These are phyloP conservation scores for Hymenoscyphus scutula DNA, from an alignment of 2,329 filamentous ascomycete genomes.

Conservation along the genomic window DNA sequence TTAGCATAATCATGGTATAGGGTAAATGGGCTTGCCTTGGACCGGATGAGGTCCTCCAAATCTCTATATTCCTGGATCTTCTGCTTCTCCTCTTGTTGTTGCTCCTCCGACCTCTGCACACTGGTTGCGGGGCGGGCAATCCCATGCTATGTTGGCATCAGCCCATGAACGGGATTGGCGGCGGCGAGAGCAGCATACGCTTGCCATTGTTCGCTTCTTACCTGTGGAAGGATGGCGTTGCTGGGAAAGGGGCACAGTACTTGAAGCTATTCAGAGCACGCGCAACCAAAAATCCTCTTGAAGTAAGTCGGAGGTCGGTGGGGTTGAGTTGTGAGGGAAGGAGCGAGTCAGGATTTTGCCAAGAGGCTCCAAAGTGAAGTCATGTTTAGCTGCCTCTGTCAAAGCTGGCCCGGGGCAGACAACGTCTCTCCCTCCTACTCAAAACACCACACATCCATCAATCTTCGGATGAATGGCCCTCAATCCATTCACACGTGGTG, in stretches of 20 bases:
- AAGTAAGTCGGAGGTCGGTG: neutral
- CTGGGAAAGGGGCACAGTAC: too few species aligned
- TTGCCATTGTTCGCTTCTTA: slow-evolving; percentile 35
- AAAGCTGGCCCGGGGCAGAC: too few species aligned
- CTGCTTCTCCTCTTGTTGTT: slow-evolving; percentile 67
- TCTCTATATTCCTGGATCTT: slow-evolving; percentile 74
- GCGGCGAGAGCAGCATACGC: slow-evolving; percentile 33
- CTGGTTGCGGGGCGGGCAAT: slow-evolving; percentile 65
- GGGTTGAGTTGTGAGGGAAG: slow-evolving; percentile 13
- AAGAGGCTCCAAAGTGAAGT: slow-evolving; percentile 17
- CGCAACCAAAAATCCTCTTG: too few species aligned
- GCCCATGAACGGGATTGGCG: slow-evolving; percentile 18
- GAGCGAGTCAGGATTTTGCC: slow-evolving; percentile 24
- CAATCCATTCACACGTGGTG: slow-evolving; percentile 5
- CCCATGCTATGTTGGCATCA: slow-evolving; percentile 65
- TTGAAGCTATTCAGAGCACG: slow-evolving; percentile 2
- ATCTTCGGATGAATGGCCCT: slow-evolving; percentile 18
- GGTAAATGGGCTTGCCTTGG: slow-evolving; percentile 50
- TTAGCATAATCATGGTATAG: slow-evolving; percentile 18
- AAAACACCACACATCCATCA: slow-evolving; percentile 3
- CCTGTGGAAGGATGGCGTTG: neutral
- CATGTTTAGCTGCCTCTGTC: slow-evolving; percentile 13
- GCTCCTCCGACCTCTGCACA: slow-evolving; percentile 63
- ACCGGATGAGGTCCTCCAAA: slow-evolving; percentile 65
- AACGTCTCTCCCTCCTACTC: slow-evolving; percentile 8